Evolutionary conservation across 2,329 filamentous ascomycete species (phyloP).

Genomic region (Ophidiomyces ophidiicola): DNA sequence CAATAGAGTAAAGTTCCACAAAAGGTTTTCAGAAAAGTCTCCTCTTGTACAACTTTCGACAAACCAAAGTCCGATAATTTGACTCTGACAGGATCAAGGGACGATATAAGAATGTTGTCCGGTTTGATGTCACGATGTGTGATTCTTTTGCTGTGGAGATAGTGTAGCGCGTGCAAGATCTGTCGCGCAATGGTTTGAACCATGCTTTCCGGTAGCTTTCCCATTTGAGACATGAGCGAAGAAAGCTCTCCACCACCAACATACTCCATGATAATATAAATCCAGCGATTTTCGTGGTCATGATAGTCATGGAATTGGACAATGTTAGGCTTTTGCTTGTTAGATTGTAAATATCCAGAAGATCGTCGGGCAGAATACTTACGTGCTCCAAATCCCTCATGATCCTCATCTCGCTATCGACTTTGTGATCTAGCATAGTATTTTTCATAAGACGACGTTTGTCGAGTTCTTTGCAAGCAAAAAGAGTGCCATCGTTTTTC

Average conservation of each 20-base stretch:
- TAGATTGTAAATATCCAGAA: neutral
- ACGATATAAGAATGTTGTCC: slow-evolving; percentile 84
- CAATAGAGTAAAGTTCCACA: slow-evolving; percentile 94
- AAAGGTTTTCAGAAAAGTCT: slow-evolving; percentile 90
- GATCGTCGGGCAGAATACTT: slow-evolving; percentile 28
- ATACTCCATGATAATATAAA: slow-evolving; percentile 97
- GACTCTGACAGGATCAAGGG: slow-evolving; percentile 59
- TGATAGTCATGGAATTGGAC: slow-evolving; percentile 84
- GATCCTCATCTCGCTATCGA: slow-evolving; percentile 94
- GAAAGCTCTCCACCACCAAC: slow-evolving; percentile 73
- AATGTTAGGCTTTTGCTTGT: slow-evolving; percentile 55
- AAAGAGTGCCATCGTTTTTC: slow-evolving; percentile 69
- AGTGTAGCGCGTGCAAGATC: slow-evolving; percentile 68
- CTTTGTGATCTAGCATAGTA: slow-evolving; percentile 74
- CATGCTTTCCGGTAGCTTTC: slow-evolving; percentile 52
- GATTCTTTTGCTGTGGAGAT: slow-evolving; percentile 77
- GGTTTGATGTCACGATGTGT: slow-evolving; percentile 98
- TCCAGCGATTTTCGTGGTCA: slow-evolving; percentile 60
- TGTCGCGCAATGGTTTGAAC: slow-evolving; percentile 57
- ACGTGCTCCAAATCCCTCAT: slow-evolving; percentile 79
- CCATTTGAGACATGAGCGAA: slow-evolving; percentile 51
- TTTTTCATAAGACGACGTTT: slow-evolving; percentile 91
- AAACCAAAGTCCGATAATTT: slow-evolving; percentile 95
- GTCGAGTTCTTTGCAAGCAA: slow-evolving; percentile 88
- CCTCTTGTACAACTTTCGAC: slow-evolving; percentile 83